Evolutionary conservation across 2,329 filamentous ascomycete species (phyloP), one percentile per base, ranked within the genome.

Genomic region (Cladophialophora exuberans): DNA sequence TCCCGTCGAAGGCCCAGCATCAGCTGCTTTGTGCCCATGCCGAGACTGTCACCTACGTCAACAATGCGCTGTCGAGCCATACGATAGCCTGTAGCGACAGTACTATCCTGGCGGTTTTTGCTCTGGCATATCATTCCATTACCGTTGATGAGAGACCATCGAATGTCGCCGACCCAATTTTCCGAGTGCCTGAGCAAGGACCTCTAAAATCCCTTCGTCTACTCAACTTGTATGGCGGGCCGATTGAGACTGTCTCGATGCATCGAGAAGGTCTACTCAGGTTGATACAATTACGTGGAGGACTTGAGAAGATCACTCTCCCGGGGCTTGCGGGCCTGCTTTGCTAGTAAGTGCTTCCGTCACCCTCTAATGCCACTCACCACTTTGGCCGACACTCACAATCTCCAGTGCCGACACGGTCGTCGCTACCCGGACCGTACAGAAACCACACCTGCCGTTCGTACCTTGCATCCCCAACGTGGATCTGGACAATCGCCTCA

Each of bases 211-310:
- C 51, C 3, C 31, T 54, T 15, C 43, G 44, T 23, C 51, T 54
- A n/a, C 44, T 54, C 36, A 49, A 48, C 17, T 36, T 54, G 6
- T 54, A 49, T 15, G 51, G 51, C 22, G 51, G 51, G 4, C 51
- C 51, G 7, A 39, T 54, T n/a, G 35, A 42, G 10, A 22, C 26
- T 4, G 51, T 10, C 3, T 25, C 42, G 35, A 47, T 59, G 11
- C 63, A 65, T 52, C 55, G 59, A n/a, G 50, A 63, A 47, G 63
- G 57, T 6, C 57, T 61, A 3, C 48, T 42, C 18, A 59, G 56
- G 47, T 62, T 65, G 26, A 59, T 64, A 9, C 42, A 61, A 41
- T 45, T 65, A 11, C 56, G 56, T 38, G 63, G 63, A 4, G 63
- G 63, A 4, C 39, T 62, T 15, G 33, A 47, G 13, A 33, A 48